Percentiles rank a stretch among this genome's conserved stretches.
Evolutionary conservation across 2,329 filamentous ascomycete species (phyloP).

Genomic region (Epicoccum sorghinum): DNA sequence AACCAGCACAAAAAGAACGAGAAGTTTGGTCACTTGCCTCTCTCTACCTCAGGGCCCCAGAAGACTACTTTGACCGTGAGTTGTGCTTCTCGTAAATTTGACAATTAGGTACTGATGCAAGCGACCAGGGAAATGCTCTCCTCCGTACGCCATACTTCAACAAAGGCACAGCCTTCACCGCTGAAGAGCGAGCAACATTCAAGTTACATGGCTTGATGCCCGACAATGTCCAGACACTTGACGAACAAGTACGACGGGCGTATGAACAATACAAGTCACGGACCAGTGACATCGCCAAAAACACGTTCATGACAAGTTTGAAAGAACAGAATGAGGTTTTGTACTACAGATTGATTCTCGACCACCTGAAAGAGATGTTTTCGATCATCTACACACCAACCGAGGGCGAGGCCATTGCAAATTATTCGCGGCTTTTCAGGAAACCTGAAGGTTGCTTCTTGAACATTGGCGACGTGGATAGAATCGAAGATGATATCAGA

Average conservation of each 20-base stretch:
- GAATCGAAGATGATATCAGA: constrained; percentile 68
- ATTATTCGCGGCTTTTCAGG: constrained; percentile 80
- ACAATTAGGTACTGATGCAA: not conserved
- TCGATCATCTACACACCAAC: constrained; percentile 90
- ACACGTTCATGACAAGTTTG: constrained; percentile 84
- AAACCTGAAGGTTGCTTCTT: constrained; percentile 81
- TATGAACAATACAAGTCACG: constrained; percentile 77
- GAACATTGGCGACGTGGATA: constrained; percentile 71
- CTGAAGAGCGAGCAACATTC: constrained; percentile 71
- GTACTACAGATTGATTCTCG: constrained; percentile 77
- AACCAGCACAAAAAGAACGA: constrained; percentile 37
- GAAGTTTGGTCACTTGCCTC: constrained; percentile 48
- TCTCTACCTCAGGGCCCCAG: constrained; percentile 51
- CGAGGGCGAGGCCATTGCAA: constrained; percentile 85
- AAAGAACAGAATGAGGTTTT: constrained; percentile 86
- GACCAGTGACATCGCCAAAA: constrained; percentile 74
- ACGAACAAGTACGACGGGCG: constrained; percentile 76
- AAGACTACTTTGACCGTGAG: constrained; percentile 49
- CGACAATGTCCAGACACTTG: constrained; percentile 72
- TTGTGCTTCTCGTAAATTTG: not conserved
- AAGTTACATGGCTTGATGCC: constrained; percentile 76
- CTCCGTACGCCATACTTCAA: constrained; percentile 75
- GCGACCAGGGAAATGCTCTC: constrained; percentile 53
- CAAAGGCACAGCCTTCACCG: constrained; percentile 80
- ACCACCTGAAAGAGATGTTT: constrained; percentile 87